Evolutionary conservation across 768 basidiomycete species (phyloP).

Genomic region (Boletellus emodensis): DNA sequence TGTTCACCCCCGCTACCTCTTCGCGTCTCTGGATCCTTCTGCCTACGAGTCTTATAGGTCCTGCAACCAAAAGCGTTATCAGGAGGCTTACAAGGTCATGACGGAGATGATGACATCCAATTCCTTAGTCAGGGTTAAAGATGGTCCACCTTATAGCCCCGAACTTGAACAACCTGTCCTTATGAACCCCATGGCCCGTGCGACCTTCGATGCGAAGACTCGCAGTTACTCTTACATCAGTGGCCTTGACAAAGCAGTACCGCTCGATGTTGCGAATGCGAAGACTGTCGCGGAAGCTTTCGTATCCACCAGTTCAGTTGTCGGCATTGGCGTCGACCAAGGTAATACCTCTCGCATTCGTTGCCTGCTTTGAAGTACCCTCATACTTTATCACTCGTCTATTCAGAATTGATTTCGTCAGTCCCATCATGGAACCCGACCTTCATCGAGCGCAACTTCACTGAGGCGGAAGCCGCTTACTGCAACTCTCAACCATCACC

Average conservation of each 20-base stretch:
- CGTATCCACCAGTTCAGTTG: conserved; percentile 39
- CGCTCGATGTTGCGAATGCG: conserved; percentile 64
- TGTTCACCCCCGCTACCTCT: conserved; percentile 86
- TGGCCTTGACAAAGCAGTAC: conserved; percentile 49
- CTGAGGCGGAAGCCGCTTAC: conserved; percentile 80
- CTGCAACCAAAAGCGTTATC: conserved; percentile 62
- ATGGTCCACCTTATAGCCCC: conserved; percentile 78
- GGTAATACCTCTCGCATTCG: conserved; percentile 41
- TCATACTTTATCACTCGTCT: conserved; percentile 1
- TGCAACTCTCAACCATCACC: conserved; percentile 84
- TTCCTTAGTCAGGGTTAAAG: conserved; percentile 92
- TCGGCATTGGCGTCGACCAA: conserved; percentile 88
- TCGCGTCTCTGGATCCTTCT: conserved; percentile 78
- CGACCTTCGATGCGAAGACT: conserved; percentile 74
- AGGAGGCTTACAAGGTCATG: conserved; percentile 84
- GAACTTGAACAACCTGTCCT: conserved; percentile 86
- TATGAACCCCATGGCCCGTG: conserved; percentile 90
- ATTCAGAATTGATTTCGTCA: conserved; percentile 80
- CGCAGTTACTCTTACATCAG: conserved; percentile 79
- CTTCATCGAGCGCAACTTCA: conserved; percentile 92
- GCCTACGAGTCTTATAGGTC: conserved; percentile 72
- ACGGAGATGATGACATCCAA: conserved; percentile 95
- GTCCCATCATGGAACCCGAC: conserved; percentile 86
- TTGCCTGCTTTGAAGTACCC: background rate
- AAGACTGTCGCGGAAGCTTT: conserved; percentile 50